These are phyloP conservation scores for Tubosaeta sp. DNA, from an alignment of 768 basidiomycete genomes.

Conservation along the genomic window DNA sequence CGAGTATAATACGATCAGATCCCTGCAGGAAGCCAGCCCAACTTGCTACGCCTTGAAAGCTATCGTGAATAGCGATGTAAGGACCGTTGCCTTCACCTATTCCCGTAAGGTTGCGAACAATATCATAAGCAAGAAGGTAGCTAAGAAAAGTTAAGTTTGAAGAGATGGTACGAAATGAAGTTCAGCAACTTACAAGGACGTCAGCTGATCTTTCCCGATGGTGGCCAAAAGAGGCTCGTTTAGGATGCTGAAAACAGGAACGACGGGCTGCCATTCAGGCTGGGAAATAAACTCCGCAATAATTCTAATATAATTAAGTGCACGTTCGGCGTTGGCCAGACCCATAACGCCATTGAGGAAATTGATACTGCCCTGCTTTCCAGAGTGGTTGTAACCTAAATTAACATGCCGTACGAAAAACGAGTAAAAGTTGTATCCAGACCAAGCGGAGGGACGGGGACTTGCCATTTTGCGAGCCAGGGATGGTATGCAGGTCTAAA, in stretches of 20 bases:
- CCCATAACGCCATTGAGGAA: slow-evolving; percentile 75
- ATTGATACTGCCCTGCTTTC: slow-evolving; percentile 60
- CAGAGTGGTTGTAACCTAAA: slow-evolving; percentile 56
- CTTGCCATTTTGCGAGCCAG: slow-evolving; percentile 74
- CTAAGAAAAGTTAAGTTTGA: slow-evolving; percentile 31
- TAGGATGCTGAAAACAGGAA: slow-evolving; percentile 58
- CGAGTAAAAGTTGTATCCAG: background rate
- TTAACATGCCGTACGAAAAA: slow-evolving; percentile 3
- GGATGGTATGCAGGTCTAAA: slow-evolving; percentile 75
- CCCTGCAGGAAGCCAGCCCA: slow-evolving; percentile 55
- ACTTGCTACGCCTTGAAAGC: slow-evolving; percentile 42
- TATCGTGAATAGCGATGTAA: slow-evolving; percentile 60
- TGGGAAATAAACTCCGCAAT: slow-evolving; percentile 80
- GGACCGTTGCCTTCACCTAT: slow-evolving; percentile 60
- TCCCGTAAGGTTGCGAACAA: slow-evolving; percentile 72
- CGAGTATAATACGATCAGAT: slow-evolving; percentile 56
- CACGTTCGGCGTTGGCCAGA: slow-evolving; percentile 77
- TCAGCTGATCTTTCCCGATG: slow-evolving; percentile 52
- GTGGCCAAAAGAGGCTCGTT: slow-evolving; percentile 54
- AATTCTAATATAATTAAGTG: slow-evolving; percentile 70
- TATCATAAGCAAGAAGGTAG: slow-evolving; percentile 54
- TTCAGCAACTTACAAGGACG: slow-evolving; percentile 52
- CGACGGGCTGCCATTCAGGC: slow-evolving; percentile 61
- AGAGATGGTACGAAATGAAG: background rate
- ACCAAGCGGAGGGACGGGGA: background rate